A percentile compares a stretch with the other conserved stretches of the same genome.
phyloP scores from a whole-genome alignment of 768 basidiomycete species.

The Suillus cothurnatus region DNA sequence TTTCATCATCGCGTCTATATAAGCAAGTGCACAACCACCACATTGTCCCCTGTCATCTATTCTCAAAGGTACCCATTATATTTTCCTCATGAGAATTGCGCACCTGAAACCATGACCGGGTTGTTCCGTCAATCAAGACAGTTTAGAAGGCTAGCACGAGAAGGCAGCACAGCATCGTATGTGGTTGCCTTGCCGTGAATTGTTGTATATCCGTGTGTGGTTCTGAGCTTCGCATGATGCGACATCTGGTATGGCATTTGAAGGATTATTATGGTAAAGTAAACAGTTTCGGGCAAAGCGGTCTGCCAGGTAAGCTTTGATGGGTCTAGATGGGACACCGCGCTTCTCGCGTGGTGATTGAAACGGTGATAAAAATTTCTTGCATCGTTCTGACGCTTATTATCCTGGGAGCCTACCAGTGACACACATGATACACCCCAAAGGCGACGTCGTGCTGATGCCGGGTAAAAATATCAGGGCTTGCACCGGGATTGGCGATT shows the following conservation, averaged over 20 bases:
- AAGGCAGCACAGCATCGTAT: neutral
- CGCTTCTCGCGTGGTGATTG: neutral
- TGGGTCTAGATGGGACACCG: neutral
- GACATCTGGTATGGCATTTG: neutral
- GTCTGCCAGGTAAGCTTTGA: conserved; percentile 1
- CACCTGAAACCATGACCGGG: neutral
- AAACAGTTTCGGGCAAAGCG: neutral
- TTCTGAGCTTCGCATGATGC: conserved; percentile 3
- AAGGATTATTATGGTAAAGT: neutral
- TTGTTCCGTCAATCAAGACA: neutral
- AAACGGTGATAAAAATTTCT: neutral
- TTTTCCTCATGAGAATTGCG: neutral
- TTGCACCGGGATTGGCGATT: neutral
- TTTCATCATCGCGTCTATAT: neutral
- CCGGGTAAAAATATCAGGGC: neutral
- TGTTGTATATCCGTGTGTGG: neutral
- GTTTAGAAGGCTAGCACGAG: neutral
- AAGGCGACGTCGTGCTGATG: neutral
- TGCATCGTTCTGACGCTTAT: neutral
- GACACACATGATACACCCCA: neutral
- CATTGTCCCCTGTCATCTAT: neutral
- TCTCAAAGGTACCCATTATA: neutral
- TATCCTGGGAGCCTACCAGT: neutral
- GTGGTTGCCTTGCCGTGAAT: neutral
- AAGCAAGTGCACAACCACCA: neutral